A percentile compares a stretch with the other conserved stretches of the same genome.
Conservation (phyloP, 805 yeast genomes). For the Sungouiella thailandica region DNA sequence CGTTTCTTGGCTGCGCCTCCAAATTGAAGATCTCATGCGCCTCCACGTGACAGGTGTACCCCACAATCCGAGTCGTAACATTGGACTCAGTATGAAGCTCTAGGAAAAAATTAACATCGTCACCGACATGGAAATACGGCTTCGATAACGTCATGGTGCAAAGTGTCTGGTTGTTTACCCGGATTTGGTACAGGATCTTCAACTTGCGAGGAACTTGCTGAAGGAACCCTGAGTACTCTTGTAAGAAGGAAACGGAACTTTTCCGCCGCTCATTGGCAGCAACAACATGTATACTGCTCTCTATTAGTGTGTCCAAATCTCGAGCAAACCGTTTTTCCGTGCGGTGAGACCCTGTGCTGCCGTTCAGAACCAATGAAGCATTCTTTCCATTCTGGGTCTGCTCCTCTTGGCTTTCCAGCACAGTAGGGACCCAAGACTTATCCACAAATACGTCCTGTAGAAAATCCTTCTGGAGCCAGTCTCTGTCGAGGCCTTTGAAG, state of each 20-base stretch:
- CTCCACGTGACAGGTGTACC: slow-evolving; percentile 31
- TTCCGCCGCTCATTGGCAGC: slow-evolving; percentile 29
- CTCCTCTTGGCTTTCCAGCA: not conserved
- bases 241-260: slow-evolving; percentile 18
- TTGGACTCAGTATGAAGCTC: slow-evolving; percentile 13
- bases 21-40: slow-evolving; percentile 35
- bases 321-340: slow-evolving; percentile 12
- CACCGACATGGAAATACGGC: slow-evolving; percentile 35
- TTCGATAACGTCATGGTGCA: slow-evolving; percentile 30
- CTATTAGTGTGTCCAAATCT: slow-evolving; percentile 30
- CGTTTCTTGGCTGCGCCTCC: slow-evolving; percentile 1
- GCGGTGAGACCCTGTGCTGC: too few relatives aligned
- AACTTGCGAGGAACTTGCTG: slow-evolving; percentile 10
- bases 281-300: slow-evolving; percentile 28
- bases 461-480: slow-evolving; percentile 26
- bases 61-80: slow-evolving; percentile 23
- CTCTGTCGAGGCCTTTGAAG: slow-evolving; percentile 20
- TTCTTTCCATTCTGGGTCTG: too few relatives aligned
- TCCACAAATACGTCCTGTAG: slow-evolving; percentile 23
- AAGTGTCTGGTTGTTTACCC: slow-evolving; percentile 28
- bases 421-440: slow-evolving; percentile 20
- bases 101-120: slow-evolving; percentile 31
- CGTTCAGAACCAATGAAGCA: too few relatives aligned
- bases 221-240: slow-evolving; percentile 9
- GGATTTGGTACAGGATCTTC: slow-evolving; percentile 24